phyloP scores from a whole-genome alignment of 805 yeast genomes.

The Metschnikowia borealis region DNA sequence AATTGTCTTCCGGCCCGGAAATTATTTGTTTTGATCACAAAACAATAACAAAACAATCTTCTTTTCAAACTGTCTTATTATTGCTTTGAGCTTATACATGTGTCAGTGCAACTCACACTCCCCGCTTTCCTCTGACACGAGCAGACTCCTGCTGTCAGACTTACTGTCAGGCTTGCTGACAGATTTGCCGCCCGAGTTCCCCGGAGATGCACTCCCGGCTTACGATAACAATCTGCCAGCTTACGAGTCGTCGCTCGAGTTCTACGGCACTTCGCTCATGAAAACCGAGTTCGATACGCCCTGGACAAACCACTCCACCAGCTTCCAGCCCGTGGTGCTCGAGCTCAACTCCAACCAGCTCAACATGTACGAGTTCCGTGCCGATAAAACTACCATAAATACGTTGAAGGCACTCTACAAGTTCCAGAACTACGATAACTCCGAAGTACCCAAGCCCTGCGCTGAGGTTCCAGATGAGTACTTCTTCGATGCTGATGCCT shows the following conservation, averaged over 20 bases:
- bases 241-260: constrained; percentile 30
- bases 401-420: constrained; percentile 30
- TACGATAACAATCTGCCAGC: constrained; percentile 25
- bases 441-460: not conserved
- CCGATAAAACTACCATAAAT: constrained; percentile 19
- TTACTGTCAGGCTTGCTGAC: too few relatives aligned
- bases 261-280: constrained; percentile 30
- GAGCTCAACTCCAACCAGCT: constrained; percentile 41
- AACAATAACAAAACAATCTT: not conserved
- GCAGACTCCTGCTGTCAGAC: not conserved
- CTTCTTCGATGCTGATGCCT: constrained; percentile 28
- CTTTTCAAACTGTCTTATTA: not conserved
- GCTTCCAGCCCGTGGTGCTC: constrained; percentile 36
- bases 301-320: constrained; percentile 24
- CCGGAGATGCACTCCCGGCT: constrained; percentile 8
- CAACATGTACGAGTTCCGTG: constrained; percentile 26
- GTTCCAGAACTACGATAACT: constrained; percentile 24
- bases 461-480: constrained; percentile 16
- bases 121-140: not conserved
- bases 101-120: not conserved
- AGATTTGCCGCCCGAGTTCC: too few relatives aligned
- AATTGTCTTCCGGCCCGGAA: too few relatives aligned
- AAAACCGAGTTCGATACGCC: constrained; percentile 39
- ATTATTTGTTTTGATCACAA: too few relatives aligned
- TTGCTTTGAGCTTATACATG: not conserved